These are phyloP conservation scores for Xylariaceae sp. DNA, from an alignment of 2,329 filamentous ascomycete species.

Conservation along the genomic window DNA sequence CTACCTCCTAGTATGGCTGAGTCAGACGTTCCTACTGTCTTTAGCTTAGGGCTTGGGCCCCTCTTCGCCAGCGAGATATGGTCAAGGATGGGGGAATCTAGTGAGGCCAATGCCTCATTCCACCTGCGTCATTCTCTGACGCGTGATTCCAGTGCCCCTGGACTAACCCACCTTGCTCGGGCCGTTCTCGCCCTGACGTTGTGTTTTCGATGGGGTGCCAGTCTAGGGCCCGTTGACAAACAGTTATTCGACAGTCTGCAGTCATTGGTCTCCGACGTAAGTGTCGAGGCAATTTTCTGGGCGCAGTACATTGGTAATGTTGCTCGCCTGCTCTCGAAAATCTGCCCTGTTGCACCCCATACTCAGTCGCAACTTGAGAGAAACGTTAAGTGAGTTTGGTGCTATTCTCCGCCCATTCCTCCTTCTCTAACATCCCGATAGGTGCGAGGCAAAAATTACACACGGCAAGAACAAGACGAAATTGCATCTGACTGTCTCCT, in stretches of 20 bases:
- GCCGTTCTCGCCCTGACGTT: conserved; percentile 66
- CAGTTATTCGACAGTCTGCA: conserved; percentile 39
- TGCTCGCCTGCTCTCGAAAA: conserved; percentile 37
- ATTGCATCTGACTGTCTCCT: conserved; percentile 22
- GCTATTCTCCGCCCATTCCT: not conserved
- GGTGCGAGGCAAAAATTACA: conserved; percentile 19
- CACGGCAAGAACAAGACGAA: conserved; percentile 26
- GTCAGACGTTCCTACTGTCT: conserved; percentile 35
- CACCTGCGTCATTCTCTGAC: conserved; percentile 69
- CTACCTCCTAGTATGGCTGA: conserved; percentile 37
- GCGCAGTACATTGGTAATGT: conserved; percentile 48
- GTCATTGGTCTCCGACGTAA: conserved; percentile 35
- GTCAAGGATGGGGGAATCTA: conserved; percentile 43
- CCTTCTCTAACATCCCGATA: conserved; percentile 17
- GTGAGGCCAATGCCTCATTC: conserved; percentile 55
- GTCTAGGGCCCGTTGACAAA: conserved; percentile 45
- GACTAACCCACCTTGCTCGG: conserved; percentile 66
- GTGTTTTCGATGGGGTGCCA: conserved; percentile 68
- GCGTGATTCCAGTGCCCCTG: conserved; percentile 63
- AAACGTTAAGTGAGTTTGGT: conserved; percentile 39
- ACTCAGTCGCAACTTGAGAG: conserved; percentile 31
- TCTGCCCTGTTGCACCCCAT: conserved; percentile 39
- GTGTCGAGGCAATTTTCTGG: conserved; percentile 44
- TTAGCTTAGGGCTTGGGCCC: conserved; percentile 38
- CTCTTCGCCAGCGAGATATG: conserved; percentile 49